These are phyloP conservation scores for Balansia obtecta DNA, from an alignment of 2,329 filamentous ascomycete genomes.

Conservation along the genomic window DNA sequence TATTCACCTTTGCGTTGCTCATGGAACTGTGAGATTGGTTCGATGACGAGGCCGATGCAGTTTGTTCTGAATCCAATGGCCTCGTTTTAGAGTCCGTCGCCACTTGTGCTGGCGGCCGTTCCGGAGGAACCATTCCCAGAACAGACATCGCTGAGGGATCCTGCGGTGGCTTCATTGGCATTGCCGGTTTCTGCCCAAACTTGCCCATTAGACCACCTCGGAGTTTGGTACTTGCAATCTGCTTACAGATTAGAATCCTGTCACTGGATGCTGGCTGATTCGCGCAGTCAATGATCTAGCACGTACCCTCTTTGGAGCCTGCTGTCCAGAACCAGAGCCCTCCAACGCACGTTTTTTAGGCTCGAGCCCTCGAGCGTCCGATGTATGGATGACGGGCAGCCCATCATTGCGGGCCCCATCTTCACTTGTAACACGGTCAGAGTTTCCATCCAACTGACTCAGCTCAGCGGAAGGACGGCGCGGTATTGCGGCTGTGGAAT, in stretches of 20 bases:
- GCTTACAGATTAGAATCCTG: conserved; percentile 14
- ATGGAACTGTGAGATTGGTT: conserved; percentile 8
- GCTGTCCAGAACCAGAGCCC: conserved; percentile 18
- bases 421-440: not conserved
- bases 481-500: not conserved
- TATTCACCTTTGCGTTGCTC: conserved; percentile 12
- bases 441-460: not conserved
- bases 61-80: conserved; percentile 9
- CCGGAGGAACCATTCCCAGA: conserved; percentile 34
- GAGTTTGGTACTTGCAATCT: conserved; percentile 19
- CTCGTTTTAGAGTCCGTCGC: conserved; percentile 6
- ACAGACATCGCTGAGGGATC: conserved; percentile 42
- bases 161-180: conserved; percentile 19
- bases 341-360: conserved; percentile 33
- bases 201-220: conserved; percentile 24
- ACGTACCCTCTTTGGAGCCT: conserved; percentile 30
- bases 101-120: conserved; percentile 23
- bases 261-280: not conserved
- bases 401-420: conserved; percentile 15
- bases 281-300: not conserved
- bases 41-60: conserved; percentile 11
- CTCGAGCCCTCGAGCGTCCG: conserved; percentile 12
- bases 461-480: conserved; percentile 4
- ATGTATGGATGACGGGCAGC: conserved; percentile 28
- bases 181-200: conserved; percentile 20